Evolutionary conservation across 73 alveolate genomes (phyloP).

Genomic region (Symbiodinium pilosum): DNA sequence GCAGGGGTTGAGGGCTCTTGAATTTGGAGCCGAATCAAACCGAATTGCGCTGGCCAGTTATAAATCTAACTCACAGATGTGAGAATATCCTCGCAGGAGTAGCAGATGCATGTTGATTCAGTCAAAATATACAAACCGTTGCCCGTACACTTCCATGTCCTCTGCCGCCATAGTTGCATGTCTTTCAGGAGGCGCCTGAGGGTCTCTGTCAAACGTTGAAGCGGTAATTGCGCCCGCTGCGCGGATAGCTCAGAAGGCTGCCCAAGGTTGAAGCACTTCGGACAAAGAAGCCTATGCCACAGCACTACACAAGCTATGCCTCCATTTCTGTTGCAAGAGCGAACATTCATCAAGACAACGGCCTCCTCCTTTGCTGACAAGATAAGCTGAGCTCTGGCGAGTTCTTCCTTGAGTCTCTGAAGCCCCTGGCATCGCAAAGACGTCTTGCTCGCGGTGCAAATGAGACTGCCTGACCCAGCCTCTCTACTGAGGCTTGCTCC

Average conservation of each 20-base stretch:
- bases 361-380: conserved; percentile 48
- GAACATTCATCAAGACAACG: too few species aligned
- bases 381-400: conserved; percentile 32
- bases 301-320: too few species aligned
- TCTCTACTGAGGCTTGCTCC: conserved; percentile 82
- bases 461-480: neutral
- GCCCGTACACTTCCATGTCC: too few species aligned
- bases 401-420: conserved; percentile 65
- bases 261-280: conserved; percentile 8
- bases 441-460: too few species aligned
- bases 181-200: neutral
- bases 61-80: neutral
- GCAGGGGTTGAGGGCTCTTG: neutral
- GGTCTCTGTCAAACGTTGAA: neutral
- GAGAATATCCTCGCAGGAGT: neutral
- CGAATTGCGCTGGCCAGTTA: neutral
- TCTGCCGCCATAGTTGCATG: neutral
- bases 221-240: neutral
- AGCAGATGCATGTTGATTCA: too few species aligned
- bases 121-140: too few species aligned
- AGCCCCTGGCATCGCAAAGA: conserved; percentile 33
- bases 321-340: too few species aligned
- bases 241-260: neutral
- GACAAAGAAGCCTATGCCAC: neutral
- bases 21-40: neutral